phyloP scores from a whole-genome alignment of 202 grass and related monocot species.

The Bolboschoenoplectus hybrid region DNA sequence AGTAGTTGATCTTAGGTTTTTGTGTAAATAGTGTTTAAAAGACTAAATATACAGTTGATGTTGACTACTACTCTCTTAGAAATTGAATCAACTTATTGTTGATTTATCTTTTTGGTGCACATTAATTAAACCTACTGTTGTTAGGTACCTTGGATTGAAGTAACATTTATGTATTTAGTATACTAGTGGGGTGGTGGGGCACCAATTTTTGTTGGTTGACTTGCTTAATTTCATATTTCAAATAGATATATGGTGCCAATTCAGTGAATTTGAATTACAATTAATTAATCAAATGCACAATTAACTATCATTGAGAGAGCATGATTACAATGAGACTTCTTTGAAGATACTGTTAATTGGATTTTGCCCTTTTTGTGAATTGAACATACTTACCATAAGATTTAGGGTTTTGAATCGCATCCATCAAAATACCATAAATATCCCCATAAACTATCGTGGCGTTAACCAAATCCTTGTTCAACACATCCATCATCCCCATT shows the following conservation, averaged over 20 bases:
- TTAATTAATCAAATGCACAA: not conserved
- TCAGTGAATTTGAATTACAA: not conserved
- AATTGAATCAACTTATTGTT: too few species aligned
- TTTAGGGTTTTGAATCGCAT: slow-evolving; percentile 45
- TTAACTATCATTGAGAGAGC: slow-evolving; percentile 3
- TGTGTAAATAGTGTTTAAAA: not conserved
- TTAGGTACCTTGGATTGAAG: not conserved
- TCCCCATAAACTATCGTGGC: slow-evolving; percentile 51
- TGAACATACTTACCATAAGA: slow-evolving; percentile 47
- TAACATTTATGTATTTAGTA: not conserved
- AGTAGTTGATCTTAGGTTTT: not conserved
- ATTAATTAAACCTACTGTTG: too few species aligned
- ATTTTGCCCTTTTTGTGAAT: not conserved
- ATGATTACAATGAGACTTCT: not conserved
- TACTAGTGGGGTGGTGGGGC: not conserved
- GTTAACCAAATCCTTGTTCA: slow-evolving; percentile 35
- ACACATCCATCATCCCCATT: slow-evolving; percentile 41
- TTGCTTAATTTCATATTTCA: not conserved
- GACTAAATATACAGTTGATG: not conserved
- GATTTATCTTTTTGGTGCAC: too few species aligned
- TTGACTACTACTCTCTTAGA: too few species aligned
- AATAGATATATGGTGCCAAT: not conserved
- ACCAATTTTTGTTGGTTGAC: not conserved
- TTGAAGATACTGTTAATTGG: not conserved
- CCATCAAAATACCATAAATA: slow-evolving; percentile 59